Evolutionary conservation across 345 rosid genomes (phyloP).

Genomic region (Passiflora organensis): DNA sequence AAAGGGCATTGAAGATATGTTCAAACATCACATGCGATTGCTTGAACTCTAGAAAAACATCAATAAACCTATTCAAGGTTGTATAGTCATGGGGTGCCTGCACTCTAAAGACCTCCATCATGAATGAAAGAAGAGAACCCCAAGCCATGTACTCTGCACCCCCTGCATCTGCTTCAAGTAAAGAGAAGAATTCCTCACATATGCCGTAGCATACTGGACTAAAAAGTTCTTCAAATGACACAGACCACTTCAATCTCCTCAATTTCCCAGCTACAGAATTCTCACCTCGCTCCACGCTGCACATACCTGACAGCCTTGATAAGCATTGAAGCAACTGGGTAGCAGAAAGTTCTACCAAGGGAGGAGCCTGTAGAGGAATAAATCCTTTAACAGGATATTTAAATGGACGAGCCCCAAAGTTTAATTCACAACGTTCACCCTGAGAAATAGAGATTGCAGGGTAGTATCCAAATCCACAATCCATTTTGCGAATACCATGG

Average conservation of each 20-base stretch:
- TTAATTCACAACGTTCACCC: constrained; percentile 82
- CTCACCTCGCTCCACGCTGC: constrained; percentile 45
- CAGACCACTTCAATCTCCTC: constrained; percentile 78
- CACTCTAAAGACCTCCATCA: constrained; percentile 63
- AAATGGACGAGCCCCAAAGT: constrained; percentile 84
- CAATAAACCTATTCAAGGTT: constrained; percentile 64
- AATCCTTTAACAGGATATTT: constrained; percentile 59
- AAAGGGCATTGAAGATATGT: constrained; percentile 63
- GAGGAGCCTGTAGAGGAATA: constrained; percentile 67
- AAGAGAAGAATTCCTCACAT: constrained; percentile 61
- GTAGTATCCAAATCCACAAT: constrained; percentile 75
- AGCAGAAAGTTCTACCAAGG: constrained; percentile 39
- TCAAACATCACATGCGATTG: constrained; percentile 54
- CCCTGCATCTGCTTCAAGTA: constrained; percentile 49
- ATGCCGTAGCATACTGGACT: constrained; percentile 62
- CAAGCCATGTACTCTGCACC: constrained; percentile 63
- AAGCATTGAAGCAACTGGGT: constrained; percentile 61
- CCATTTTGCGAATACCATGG: constrained; percentile 66
- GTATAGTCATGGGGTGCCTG: constrained; percentile 74
- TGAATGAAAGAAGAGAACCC: constrained; percentile 72
- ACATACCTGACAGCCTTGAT: constrained; percentile 59
- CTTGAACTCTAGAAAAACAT: constrained; percentile 55
- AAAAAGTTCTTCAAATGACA: constrained; percentile 63
- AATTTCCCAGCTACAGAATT: constrained; percentile 53
- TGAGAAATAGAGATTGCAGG: constrained; percentile 92